Evolutionary conservation across 2,329 filamentous ascomycete genomes (phyloP).

Genomic region (Sporothrix brunneoviolacea): DNA sequence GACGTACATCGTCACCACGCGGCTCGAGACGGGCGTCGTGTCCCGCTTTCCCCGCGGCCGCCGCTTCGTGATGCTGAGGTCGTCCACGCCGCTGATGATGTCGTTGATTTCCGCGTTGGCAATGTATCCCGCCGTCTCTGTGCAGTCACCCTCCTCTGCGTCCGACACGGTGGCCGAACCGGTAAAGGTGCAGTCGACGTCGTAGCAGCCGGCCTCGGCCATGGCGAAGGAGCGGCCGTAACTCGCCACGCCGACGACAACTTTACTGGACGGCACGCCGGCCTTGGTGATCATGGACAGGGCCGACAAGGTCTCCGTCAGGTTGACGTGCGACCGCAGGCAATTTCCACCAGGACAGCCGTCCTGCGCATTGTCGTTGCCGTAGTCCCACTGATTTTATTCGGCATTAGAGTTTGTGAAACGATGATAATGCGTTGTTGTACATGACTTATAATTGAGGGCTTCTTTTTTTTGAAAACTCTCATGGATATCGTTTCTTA

Average conservation of each 20-base stretch:
- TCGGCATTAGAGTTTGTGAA: too few species aligned
- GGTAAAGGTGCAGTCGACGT: slow-evolving; percentile 27
- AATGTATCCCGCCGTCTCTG: slow-evolving; percentile 31
- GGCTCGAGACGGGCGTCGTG: neutral
- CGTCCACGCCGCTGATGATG: slow-evolving; percentile 5
- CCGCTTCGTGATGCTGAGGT: too few species aligned
- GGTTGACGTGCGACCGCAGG: slow-evolving; percentile 30
- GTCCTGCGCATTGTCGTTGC: slow-evolving; percentile 9
- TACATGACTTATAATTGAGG: too few species aligned
- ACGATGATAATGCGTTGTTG: too few species aligned
- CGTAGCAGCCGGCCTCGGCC: slow-evolving; percentile 24
- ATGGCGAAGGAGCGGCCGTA: slow-evolving; percentile 31
- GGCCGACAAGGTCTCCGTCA: slow-evolving; percentile 28
- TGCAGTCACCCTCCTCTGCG: slow-evolving; percentile 30
- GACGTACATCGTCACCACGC: slow-evolving; percentile 1
- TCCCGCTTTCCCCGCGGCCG: neutral
- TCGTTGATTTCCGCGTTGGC: slow-evolving; percentile 31
- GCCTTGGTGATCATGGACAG: slow-evolving; percentile 34
- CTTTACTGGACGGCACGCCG: slow-evolving; percentile 23
- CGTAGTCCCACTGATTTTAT: slow-evolving; percentile 35
- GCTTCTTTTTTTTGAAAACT: too few species aligned
- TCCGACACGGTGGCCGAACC: slow-evolving; percentile 23
- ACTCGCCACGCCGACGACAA: slow-evolving; percentile 27
- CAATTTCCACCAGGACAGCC: slow-evolving; percentile 28
- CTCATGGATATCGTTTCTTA: too few species aligned